A percentile compares a stretch with the other conserved stretches of the same genome.
These are phyloP conservation scores for Nothophaeocryptopus gaeumannii DNA, from an alignment of 2,329 filamentous ascomycete species.

Conservation along the genomic window DNA sequence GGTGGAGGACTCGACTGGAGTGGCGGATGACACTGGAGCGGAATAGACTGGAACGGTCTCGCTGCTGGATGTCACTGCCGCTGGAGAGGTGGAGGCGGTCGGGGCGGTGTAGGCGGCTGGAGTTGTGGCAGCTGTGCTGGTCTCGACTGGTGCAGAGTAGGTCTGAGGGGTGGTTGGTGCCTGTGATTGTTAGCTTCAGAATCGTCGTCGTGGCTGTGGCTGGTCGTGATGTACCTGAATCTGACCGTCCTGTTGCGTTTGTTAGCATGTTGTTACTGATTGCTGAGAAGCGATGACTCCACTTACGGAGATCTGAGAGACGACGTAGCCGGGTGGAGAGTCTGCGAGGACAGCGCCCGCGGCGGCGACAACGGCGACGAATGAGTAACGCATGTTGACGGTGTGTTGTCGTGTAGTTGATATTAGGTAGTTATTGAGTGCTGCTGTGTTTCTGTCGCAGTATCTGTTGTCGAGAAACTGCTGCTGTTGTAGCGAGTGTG, in stretches of 20 bases:
- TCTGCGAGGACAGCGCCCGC: conserved; percentile 18
- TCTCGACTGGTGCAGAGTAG: conserved; percentile 8
- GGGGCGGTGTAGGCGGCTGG: conserved; percentile 13
- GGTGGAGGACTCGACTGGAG: conserved; percentile 11
- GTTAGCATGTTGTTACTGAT: conserved; percentile 11
- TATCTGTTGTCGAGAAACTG: not conserved
- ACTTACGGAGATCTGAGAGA: conserved; percentile 23
- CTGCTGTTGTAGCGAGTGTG: conserved; percentile 15
- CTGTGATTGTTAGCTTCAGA: not conserved
- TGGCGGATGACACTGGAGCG: conserved; percentile 2
- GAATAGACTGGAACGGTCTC: conserved; percentile 7
- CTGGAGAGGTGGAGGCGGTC: conserved; percentile 10
- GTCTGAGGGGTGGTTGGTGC: conserved; percentile 15
- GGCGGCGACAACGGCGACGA: conserved; percentile 20
- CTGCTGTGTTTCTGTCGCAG: conserved; percentile 3
- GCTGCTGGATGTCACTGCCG: conserved; percentile 8
- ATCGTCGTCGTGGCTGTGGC: not conserved
- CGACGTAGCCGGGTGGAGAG: conserved; percentile 12
- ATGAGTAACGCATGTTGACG: conserved; percentile 23
- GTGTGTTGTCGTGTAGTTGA: conserved; percentile 1
- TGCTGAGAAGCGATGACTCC: not conserved
- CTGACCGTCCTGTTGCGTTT: conserved; percentile 16
- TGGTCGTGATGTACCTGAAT: conserved; percentile 8
- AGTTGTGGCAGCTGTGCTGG: conserved; percentile 6
- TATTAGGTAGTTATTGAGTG: conserved; percentile 12